These are phyloP conservation scores for Debaryomyces singareniensis DNA, from an alignment of 1,139 yeast genomes.

Conservation along the genomic window DNA sequence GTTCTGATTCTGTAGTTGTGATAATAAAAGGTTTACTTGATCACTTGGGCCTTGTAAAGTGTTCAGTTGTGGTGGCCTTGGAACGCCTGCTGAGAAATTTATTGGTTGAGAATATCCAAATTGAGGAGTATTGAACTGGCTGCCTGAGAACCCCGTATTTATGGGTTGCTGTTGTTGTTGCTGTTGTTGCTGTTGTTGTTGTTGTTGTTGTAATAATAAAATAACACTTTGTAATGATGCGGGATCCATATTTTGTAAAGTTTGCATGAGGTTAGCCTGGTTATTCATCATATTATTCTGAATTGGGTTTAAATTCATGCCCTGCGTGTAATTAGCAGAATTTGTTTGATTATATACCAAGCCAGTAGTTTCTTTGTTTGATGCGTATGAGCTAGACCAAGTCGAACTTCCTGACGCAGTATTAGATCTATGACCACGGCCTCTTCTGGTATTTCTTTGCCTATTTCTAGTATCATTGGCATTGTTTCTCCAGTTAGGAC, in stretches of 20 bases:
- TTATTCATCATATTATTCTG: neutral
- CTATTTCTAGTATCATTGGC: slow-evolving; percentile 3
- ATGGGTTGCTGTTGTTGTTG: slow-evolving; percentile 1
- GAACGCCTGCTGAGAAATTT: slow-evolving; percentile 8
- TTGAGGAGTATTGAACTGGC: slow-evolving; percentile 9
- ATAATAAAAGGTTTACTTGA: slow-evolving; percentile 23
- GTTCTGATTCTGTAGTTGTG: slow-evolving; percentile 15
- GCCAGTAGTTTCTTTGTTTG: neutral
- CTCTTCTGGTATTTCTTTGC: slow-evolving; percentile 4
- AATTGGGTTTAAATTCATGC: neutral
- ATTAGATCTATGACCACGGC: slow-evolving; percentile 3
- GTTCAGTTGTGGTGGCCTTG: slow-evolving; percentile 7
- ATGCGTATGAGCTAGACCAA: neutral
- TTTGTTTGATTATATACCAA: neutral
- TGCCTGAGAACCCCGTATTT: too few species aligned
- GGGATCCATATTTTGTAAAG: slow-evolving; percentile 47
- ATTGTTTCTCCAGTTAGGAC: slow-evolving; percentile 1
- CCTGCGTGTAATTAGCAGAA: neutral
- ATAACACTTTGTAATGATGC: slow-evolving; percentile 45
- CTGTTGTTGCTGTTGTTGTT: slow-evolving; percentile 10
- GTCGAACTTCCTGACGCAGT: slow-evolving; percentile 1
- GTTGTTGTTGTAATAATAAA: slow-evolving; percentile 27
- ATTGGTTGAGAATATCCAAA: slow-evolving; percentile 4
- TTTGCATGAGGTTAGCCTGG: slow-evolving; percentile 17
- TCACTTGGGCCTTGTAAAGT: slow-evolving; percentile 11